Evolutionary conservation across 2,329 filamentous ascomycete genomes (phyloP).

Genomic region (Sporothrix euskadiensis): DNA sequence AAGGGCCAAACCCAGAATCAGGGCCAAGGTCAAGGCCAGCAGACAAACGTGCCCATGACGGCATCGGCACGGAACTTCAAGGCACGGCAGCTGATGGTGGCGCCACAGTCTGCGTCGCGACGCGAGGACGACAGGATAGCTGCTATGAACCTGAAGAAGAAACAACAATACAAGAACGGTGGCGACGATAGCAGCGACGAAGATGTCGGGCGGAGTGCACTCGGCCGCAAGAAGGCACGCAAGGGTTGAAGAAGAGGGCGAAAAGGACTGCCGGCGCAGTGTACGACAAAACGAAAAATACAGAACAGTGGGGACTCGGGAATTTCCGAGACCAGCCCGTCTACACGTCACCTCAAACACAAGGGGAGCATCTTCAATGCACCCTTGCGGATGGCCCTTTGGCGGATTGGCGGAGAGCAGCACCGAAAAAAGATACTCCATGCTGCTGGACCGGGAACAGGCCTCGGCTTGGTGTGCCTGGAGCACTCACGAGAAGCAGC

Average conservation of each 20-base stretch:
- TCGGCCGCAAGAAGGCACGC: slow-evolving; percentile 34
- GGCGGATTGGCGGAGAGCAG: background rate
- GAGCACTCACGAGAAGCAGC: background rate
- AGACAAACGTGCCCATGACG: background rate
- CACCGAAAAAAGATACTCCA: background rate
- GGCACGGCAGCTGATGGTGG: slow-evolving; percentile 28
- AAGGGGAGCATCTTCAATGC: background rate
- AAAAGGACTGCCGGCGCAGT: background rate
- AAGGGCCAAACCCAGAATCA: background rate
- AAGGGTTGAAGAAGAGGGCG: slow-evolving; percentile 19
- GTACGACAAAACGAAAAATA: background rate
- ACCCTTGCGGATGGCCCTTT: background rate
- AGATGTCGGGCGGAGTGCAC: slow-evolving; percentile 38
- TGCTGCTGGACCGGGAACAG: background rate
- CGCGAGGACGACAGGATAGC: background rate
- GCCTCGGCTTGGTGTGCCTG: background rate
- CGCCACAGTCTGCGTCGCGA: slow-evolving; percentile 13
- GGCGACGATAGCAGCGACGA: slow-evolving; percentile 37
- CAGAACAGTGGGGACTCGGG: background rate
- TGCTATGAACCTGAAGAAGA: background rate
- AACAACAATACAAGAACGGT: background rate
- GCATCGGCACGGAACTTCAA: slow-evolving; percentile 17
- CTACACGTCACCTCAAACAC: background rate
- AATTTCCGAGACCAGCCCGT: background rate
- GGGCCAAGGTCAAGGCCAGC: background rate